Evolutionary conservation across 2,329 filamentous ascomycete species (phyloP).

Genomic region (Diaporthe ilicicola): DNA sequence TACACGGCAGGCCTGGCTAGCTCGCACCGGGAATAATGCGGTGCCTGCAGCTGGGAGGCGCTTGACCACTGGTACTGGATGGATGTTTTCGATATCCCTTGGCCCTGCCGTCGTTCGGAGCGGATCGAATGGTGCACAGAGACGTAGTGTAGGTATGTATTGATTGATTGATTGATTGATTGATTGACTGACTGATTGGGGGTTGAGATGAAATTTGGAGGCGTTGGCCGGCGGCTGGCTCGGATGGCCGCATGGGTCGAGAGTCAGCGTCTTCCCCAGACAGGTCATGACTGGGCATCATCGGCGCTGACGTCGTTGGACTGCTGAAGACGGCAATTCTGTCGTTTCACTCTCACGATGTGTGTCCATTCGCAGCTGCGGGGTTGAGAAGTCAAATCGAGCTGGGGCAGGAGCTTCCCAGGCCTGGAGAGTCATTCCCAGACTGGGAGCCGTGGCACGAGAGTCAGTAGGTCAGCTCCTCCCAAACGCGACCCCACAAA

Average conservation of each 20-base stretch:
- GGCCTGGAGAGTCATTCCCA: conserved; percentile 3
- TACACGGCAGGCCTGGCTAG: not conserved
- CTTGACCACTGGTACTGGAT: not conserved
- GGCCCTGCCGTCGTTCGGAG: not conserved
- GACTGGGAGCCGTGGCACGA: not conserved
- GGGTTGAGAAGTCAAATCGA: not conserved
- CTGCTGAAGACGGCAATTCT: not conserved
- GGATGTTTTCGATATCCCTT: conserved; percentile 10
- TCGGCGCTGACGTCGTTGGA: conserved; percentile 10
- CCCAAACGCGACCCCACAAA: conserved; percentile 15
- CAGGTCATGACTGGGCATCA: not conserved
- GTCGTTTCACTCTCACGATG: not conserved
- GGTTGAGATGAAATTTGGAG: not conserved
- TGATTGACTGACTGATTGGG: too few relatives aligned
- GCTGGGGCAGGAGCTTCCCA: not conserved
- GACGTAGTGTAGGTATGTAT: too few relatives aligned
- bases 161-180: too few relatives aligned
- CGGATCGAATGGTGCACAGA: not conserved
- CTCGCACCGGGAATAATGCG: conserved; percentile 11
- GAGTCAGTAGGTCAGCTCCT: conserved; percentile 18
- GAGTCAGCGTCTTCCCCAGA: conserved; percentile 36
- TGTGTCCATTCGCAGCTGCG: conserved; percentile 3
- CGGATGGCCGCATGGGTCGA: conserved; percentile 39
- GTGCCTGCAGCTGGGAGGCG: not conserved
- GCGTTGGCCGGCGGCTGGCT: conserved; percentile 24